These are phyloP conservation scores for Tilletia indica DNA, from an alignment of 1,284 basidiomycete species.

Conservation along the genomic window DNA sequence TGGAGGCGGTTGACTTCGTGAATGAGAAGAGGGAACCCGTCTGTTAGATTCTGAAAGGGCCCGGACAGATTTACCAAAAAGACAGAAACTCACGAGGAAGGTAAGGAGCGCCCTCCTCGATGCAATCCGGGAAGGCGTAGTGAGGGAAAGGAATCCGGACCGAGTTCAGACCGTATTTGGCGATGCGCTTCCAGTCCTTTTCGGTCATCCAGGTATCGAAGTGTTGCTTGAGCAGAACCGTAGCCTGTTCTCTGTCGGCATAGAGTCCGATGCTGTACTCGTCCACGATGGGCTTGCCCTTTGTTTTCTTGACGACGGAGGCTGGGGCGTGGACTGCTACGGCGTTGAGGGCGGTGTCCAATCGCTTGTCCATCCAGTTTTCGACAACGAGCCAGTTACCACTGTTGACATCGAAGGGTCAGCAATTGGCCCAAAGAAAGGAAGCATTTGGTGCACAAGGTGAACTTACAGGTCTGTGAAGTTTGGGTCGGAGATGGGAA, in stretches of 20 bases:
- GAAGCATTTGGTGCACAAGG: background rate
- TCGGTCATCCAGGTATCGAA: slow-evolving; percentile 21
- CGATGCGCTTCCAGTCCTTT: slow-evolving; percentile 23
- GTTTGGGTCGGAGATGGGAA: no score
- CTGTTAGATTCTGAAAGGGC: background rate
- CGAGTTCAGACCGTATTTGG: slow-evolving; percentile 25
- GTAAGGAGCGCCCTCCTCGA: slow-evolving; percentile 14
- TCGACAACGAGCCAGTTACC: slow-evolving; percentile 24
- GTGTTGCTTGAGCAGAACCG: slow-evolving; percentile 12
- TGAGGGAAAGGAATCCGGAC: slow-evolving; percentile 19
- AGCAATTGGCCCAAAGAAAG: background rate
- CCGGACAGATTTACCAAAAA: no score
- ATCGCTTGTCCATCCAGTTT: slow-evolving; percentile 24
- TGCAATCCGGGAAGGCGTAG: slow-evolving; percentile 19
- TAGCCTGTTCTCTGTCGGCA: background rate
- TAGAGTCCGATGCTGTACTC: slow-evolving; percentile 24
- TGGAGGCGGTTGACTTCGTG: slow-evolving; percentile 16
- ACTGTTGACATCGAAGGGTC: background rate
- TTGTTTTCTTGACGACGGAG: slow-evolving; percentile 19
- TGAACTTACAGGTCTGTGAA: no score
- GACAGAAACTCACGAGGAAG: background rate
- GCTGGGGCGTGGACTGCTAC: slow-evolving; percentile 38
- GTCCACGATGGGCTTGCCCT: slow-evolving; percentile 31
- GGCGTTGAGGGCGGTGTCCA: slow-evolving; percentile 21
- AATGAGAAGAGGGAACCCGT: background rate